phyloP scores from a whole-genome alignment of 2,329 filamentous ascomycete genomes.

The Tympanopsis confertula region DNA sequence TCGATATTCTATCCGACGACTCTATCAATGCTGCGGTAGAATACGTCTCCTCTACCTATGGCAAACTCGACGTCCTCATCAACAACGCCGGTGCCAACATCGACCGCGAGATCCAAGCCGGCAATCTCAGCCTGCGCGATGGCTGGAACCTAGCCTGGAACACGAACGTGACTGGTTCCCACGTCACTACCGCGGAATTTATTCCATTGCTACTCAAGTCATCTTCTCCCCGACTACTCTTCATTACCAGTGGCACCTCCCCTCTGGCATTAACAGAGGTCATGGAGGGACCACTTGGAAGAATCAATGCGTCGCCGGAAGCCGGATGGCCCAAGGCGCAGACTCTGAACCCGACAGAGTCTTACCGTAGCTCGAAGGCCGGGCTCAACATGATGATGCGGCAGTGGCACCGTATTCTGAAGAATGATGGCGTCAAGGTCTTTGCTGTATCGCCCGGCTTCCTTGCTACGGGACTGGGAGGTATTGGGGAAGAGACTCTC shows the following conservation, averaged over 20 bases:
- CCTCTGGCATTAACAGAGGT: slow-evolving; percentile 16
- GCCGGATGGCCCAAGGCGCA: slow-evolving; percentile 27
- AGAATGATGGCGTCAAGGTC: slow-evolving; percentile 35
- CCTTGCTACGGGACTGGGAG: slow-evolving; percentile 31
- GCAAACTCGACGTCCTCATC: slow-evolving; percentile 17
- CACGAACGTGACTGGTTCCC: slow-evolving; percentile 27
- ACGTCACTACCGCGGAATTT: slow-evolving; percentile 19
- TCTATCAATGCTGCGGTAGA: slow-evolving; percentile 16
- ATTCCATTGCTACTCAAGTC: slow-evolving; percentile 29
- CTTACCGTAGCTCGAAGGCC: slow-evolving; percentile 28
- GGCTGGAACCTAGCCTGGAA: slow-evolving; percentile 26
- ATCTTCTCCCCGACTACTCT: slow-evolving; percentile 28
- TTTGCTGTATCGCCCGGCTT: slow-evolving; percentile 34
- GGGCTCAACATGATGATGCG: slow-evolving; percentile 36
- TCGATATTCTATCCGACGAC: slow-evolving; percentile 17
- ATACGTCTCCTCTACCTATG: slow-evolving; percentile 11
- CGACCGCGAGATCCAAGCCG: slow-evolving; percentile 8
- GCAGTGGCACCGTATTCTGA: slow-evolving; percentile 27
- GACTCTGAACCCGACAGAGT: slow-evolving; percentile 7
- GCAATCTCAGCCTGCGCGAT: slow-evolving; percentile 19
- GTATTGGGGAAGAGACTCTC: slow-evolving; percentile 8
- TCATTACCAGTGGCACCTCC: slow-evolving; percentile 30
- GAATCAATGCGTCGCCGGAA: slow-evolving; percentile 9
- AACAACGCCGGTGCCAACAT: slow-evolving; percentile 15
- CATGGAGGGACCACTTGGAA: slow-evolving; percentile 6